Percentiles rank a stretch among this genome's conserved stretches.
Evolutionary conservation across 495 filamentous ascomycete genomes (phyloP).

Genomic region (Xylaria venustula): DNA sequence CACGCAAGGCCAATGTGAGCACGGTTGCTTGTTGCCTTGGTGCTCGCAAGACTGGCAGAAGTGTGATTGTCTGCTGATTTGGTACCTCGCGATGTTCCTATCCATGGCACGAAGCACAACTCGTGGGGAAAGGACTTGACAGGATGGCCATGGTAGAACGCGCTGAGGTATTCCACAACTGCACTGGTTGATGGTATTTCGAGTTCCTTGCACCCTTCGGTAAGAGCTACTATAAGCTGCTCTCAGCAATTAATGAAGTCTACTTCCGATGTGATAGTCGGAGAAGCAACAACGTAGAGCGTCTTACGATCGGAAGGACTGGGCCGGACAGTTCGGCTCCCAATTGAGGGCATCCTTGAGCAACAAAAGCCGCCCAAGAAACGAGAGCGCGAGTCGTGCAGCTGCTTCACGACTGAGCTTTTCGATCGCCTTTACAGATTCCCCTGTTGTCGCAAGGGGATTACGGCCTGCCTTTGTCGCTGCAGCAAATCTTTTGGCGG

Average conservation of each 20-base stretch:
- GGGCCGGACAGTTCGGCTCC: slow-evolving; percentile 54
- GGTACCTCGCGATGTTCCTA: slow-evolving; percentile 22
- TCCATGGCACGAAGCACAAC: slow-evolving; percentile 49
- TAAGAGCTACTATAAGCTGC: slow-evolving; percentile 12
- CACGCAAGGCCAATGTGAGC: slow-evolving; percentile 44
- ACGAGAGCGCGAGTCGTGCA: slow-evolving; percentile 29
- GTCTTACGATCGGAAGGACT: slow-evolving; percentile 56
- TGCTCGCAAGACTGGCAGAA: no score
- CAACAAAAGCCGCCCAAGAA: slow-evolving; percentile 61
- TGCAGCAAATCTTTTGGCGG: slow-evolving; percentile 29
- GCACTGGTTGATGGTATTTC: slow-evolving; percentile 30
- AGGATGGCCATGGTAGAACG: slow-evolving; percentile 60
- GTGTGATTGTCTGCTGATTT: slow-evolving; percentile 9
- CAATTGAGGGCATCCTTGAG: slow-evolving; percentile 58
- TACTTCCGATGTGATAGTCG: slow-evolving; percentile 34
- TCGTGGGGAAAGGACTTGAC: slow-evolving; percentile 43
- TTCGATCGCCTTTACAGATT: neutral
- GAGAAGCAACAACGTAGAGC: slow-evolving; percentile 53
- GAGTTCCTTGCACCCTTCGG: neutral
- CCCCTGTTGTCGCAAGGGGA: slow-evolving; percentile 4
- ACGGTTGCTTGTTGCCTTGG: slow-evolving; percentile 6
- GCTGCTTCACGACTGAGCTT: slow-evolving; percentile 12
- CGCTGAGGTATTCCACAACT: slow-evolving; percentile 51
- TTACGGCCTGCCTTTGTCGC: slow-evolving; percentile 29
- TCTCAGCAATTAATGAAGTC: slow-evolving; percentile 40